Evolutionary conservation across 2,329 filamentous ascomycete species (phyloP), one percentile per base, ranked within the genome.

Genomic region (Diaporthe australafricana): DNA sequence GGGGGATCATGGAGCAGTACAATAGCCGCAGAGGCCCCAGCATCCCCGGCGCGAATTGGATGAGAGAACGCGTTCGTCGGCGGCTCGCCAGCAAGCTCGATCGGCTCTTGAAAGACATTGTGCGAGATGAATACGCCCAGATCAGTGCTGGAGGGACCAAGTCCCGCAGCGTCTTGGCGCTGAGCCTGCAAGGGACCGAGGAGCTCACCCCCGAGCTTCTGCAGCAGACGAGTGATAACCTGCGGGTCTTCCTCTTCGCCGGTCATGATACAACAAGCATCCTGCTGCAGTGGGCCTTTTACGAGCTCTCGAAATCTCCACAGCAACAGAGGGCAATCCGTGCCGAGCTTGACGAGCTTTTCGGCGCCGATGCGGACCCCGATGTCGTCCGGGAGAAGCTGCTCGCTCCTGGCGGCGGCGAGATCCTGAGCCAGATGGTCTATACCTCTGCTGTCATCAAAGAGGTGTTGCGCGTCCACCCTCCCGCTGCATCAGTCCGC

Each of bases 231-330:
- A 78, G 77, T 45, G 80, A 83, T 67, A 81, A 83, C 72, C 74
- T 84, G 40, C 81, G 81, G 65, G 79, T 80, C 0, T 84, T 85
- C 73, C 75, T 84, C 16, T 82, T 85, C 48, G 83, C 82, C 2
- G 82, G 83, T 3, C 83, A 84, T 55, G 83, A 84, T 72, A 84
- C 83, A 3, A 83, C 83, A 1, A 80, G 79, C 45, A 81, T 79
- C 71, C 75, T 80, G 1, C 74, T 84, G 1, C 76, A 80, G 12
- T 84, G 81, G 80, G 74, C 77, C 0, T 78, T 82, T 27, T 83
- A 84, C 73, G 78, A 83, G 69, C 77, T 84, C 0, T 78, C 79
- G 5, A 77, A 77, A 4, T 77, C 78, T 0, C 81, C 83, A 0
- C 70, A 71, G 1, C 79, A 75, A 0, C 75, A 79, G 20, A 63